These are phyloP conservation scores for Phytophthora fragariaefolia DNA, from an alignment of 352 stramenopile genomes.

Conservation along the genomic window DNA sequence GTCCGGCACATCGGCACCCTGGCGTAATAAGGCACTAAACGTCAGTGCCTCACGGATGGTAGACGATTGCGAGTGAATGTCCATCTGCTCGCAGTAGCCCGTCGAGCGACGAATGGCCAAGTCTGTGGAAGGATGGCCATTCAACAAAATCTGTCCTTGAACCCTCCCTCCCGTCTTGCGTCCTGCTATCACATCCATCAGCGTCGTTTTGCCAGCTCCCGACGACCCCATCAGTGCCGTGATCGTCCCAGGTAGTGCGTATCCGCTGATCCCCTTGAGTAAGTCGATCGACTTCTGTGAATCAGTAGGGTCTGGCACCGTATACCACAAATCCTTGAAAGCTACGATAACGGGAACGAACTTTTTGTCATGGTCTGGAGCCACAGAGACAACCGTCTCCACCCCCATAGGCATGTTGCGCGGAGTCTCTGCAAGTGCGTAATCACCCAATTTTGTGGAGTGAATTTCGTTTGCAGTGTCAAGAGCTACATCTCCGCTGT, in stretches of 20 bases:
- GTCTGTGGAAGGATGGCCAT: constrained; percentile 16
- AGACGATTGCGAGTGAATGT: constrained; percentile 21
- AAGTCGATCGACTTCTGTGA: constrained; percentile 17
- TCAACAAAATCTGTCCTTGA: constrained; percentile 18
- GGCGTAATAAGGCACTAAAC: constrained; percentile 20
- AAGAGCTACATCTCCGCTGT: background rate
- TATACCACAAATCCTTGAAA: constrained; percentile 27
- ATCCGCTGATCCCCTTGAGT: constrained; percentile 26
- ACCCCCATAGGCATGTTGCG: background rate
- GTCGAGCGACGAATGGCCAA: constrained; percentile 19
- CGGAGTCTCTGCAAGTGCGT: constrained; percentile 6
- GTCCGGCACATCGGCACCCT: constrained; percentile 11
- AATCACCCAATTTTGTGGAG: background rate
- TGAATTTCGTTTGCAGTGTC: background rate
- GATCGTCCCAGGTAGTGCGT: constrained; percentile 15
- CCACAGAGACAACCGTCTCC: background rate
- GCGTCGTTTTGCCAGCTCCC: constrained; percentile 26
- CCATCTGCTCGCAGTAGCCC: constrained; percentile 28
- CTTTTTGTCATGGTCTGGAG: background rate
- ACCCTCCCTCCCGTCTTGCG: constrained; percentile 21
- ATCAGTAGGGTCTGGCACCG: constrained; percentile 11
- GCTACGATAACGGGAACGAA: constrained; percentile 19
- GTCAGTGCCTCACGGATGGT: constrained; percentile 22
- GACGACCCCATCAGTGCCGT: constrained; percentile 28
- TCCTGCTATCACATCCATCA: constrained; percentile 28